These are phyloP conservation scores for Xylariales sp. DNA, from an alignment of 2,329 filamentous ascomycete species.

Conservation along the genomic window DNA sequence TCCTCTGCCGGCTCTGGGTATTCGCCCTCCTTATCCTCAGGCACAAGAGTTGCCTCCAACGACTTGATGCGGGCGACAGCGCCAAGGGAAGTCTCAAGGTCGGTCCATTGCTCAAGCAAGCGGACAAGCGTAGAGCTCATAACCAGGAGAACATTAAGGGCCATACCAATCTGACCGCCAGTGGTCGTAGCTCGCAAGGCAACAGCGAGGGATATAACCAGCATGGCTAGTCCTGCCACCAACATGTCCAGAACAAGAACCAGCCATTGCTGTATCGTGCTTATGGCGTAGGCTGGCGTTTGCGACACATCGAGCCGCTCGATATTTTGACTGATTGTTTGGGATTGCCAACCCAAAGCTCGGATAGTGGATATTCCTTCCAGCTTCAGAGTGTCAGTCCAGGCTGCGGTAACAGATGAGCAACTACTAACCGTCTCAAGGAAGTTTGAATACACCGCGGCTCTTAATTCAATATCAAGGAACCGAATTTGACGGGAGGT, in stretches of 20 bases:
- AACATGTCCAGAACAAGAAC: slow-evolving; percentile 43
- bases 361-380: slow-evolving; percentile 1
- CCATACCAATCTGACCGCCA: slow-evolving; percentile 19
- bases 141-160: slow-evolving; percentile 19
- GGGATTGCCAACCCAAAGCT: background rate
- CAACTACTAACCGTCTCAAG: slow-evolving; percentile 7
- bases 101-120: slow-evolving; percentile 20
- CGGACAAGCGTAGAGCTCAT: slow-evolving; percentile 16
- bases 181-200: slow-evolving; percentile 8
- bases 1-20: slow-evolving; percentile 9
- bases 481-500: slow-evolving; percentile 8
- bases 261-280: slow-evolving; percentile 45
- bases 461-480: slow-evolving; percentile 5
- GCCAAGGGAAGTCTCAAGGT: slow-evolving; percentile 21
- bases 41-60: slow-evolving; percentile 14
- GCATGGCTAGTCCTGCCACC: slow-evolving; percentile 35
- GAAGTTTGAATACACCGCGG: slow-evolving; percentile 1
- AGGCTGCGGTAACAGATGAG: no score
- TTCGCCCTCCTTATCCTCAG: slow-evolving; percentile 14
- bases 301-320: slow-evolving; percentile 1
- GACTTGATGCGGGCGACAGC: slow-evolving; percentile 19
- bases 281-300: slow-evolving; percentile 32
- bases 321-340: slow-evolving; percentile 1
- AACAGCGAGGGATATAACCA: slow-evolving; percentile 37
- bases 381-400: background rate